phyloP scores from a whole-genome alignment of 345 rosid species.

The Luvunga scandens region DNA sequence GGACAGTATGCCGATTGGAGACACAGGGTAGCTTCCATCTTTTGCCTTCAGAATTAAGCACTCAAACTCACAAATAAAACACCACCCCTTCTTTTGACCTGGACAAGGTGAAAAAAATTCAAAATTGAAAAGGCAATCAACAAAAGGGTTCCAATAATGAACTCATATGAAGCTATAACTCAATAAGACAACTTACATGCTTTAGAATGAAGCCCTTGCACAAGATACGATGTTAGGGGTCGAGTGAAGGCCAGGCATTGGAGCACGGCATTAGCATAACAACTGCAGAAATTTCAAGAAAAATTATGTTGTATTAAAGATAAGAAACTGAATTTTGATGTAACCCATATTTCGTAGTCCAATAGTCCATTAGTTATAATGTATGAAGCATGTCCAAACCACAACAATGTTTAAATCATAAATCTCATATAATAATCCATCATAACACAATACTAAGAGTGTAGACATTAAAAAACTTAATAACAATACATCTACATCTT shows the following conservation, averaged over 20 bases:
- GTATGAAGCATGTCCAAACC: not conserved
- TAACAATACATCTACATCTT: not conserved
- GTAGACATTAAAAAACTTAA: not conserved
- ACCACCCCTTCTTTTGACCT: conserved; percentile 69
- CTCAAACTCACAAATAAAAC: conserved; percentile 73
- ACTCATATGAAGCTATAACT: conserved; percentile 7
- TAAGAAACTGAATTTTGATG: not conserved
- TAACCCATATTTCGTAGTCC: not conserved
- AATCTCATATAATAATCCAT: not conserved
- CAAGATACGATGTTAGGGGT: conserved; percentile 64
- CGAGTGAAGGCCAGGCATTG: conserved; percentile 73
- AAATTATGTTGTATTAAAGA: not conserved
- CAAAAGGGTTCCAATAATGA: not conserved
- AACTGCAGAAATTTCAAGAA: conserved; percentile 46
- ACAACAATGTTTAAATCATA: not conserved
- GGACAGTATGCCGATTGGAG: conserved; percentile 60
- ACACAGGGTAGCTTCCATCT: conserved; percentile 56
- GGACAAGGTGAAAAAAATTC: conserved; percentile 9
- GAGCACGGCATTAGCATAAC: conserved; percentile 82
- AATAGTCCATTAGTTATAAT: not conserved
- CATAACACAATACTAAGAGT: not conserved
- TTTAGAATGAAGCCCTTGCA: conserved; percentile 57
- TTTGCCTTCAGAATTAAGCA: conserved; percentile 45
- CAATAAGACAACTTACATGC: conserved; percentile 41
- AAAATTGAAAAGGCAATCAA: conserved; percentile 6